Base-by-base conservation (phyloP, 257 asterid genomes). In the Nicotiana obtusifolia region DNA sequence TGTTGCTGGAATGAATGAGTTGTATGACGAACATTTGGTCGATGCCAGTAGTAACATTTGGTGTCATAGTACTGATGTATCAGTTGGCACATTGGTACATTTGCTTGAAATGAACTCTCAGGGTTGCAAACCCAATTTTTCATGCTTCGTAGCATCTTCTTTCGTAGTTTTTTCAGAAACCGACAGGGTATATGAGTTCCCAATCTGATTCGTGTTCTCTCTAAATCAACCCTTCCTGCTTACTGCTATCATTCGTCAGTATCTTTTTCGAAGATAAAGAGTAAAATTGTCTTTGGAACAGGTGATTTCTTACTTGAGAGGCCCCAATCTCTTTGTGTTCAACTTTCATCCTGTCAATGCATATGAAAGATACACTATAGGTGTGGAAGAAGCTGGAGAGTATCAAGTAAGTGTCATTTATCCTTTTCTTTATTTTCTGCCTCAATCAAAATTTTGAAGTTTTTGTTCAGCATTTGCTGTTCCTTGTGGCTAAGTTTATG, bases 351-450 rank as follows among this genome's bases (percentile, higher is more conserved):
- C 97, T 52, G 83, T 85, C 59, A 88, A 89, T 82, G 90, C 97
- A 81, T 88, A 94, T 77, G 92, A 87, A 73, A 88, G 87, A 80
- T 94, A 92, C 86, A 85, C 83, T 75, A 67, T 95, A 71, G 98
- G 99, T 59, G 99, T 94, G 78, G 98, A 92, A 85, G 99, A 95
- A 88, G 99, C 99, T 82, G 99, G 99, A 86, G 98, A 95, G 78
- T 94, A 94, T 89, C 91, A 94, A 86, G 99, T 95, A 88, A 91
- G 99, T 86, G 85, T 31, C 77, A 56, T 68, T 78, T 65, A 81
- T 44, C 82, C 57, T 57, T 68, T 80, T 81, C 56, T 80, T 71
- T 75, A 14, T 8, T 61, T 61, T 14, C 64, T 68, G 78, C 54
- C 59, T 17, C 4, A 7, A n/a, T 33, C 76, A 16, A 17, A 7